A percentile compares a stretch with the other conserved stretches of the same genome.
phyloP scores from a whole-genome alignment of 805 yeast genomes.

The Candida succiphila region DNA sequence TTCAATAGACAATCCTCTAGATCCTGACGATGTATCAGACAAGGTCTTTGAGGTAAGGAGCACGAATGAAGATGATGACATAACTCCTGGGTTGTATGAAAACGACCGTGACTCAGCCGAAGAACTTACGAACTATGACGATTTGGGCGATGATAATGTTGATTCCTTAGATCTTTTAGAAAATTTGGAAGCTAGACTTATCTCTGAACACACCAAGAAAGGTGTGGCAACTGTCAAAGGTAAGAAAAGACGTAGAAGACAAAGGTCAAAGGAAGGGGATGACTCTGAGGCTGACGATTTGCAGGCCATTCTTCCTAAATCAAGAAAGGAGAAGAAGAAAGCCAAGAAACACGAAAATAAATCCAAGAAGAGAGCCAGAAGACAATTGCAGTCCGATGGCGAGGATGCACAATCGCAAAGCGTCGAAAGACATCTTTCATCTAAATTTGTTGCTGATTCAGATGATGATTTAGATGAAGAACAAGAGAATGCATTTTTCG shows the following conservation, averaged over 20 bases:
- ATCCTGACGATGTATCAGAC: background rate
- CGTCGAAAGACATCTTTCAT: slow-evolving; percentile 27
- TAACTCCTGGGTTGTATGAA: too few relatives aligned
- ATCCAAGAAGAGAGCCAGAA: slow-evolving; percentile 5
- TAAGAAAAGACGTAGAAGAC: slow-evolving; percentile 6
- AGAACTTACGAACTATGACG: slow-evolving; percentile 2
- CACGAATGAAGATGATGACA: too few relatives aligned
- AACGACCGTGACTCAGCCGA: too few relatives aligned
- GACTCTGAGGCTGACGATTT: slow-evolving; percentile 9
- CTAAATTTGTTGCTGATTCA: slow-evolving; percentile 46
- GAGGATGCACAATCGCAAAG: slow-evolving; percentile 1
- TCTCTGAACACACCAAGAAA: slow-evolving; percentile 4
- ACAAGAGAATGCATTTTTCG: slow-evolving; percentile 40
- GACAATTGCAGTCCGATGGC: slow-evolving; percentile 20
- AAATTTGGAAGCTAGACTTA: slow-evolving; percentile 1
- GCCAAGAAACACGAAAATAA: slow-evolving; percentile 3
- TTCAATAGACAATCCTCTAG: background rate
- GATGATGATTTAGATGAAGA: slow-evolving; percentile 60
- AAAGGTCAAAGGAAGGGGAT: slow-evolving; percentile 2
- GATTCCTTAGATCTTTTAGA: slow-evolving; percentile 2
- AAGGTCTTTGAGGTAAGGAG: too few relatives aligned
- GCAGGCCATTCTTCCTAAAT: background rate
- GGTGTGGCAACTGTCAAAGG: slow-evolving; percentile 19
- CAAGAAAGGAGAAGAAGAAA: slow-evolving; percentile 4
- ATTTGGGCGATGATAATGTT: slow-evolving; percentile 9